Base-by-base conservation (phyloP, 768 basidiomycete species). In the Pleurotus sapidus region DNA sequence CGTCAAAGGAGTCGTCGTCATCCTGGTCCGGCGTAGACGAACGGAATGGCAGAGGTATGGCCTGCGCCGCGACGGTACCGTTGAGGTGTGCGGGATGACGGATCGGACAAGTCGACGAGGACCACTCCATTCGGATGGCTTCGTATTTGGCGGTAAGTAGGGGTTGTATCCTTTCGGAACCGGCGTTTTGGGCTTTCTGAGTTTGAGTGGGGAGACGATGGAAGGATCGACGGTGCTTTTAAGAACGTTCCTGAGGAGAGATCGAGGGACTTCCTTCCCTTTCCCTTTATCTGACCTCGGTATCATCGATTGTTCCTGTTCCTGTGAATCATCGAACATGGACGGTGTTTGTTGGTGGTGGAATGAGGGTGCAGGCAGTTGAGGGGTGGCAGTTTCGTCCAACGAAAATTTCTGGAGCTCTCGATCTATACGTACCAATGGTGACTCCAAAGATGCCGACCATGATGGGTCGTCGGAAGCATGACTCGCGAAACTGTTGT, bases 361-460 rank as follows among this genome's bases (percentile, higher is more conserved):
- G 57, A 62, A 34, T 50, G 57, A 46, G 55, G 56, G n/a, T 30
- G 64, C 34, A 61, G 56, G 12, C 64, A 64, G 43, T 63, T 64
- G 25, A 60, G 46, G 11, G 62, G 25, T 49, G 51, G 55, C 46
- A 48, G 63, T 69, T 38, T 80, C 79, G 17, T 81, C 78, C 27
- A 68, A 70, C 4, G 80, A 72, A 42, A 89, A 78, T 9, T 78
- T 78, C 56, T 80, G 80, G 1, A 91, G 72, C 46, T 88, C 84
- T 40, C 82, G 77, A 61, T 84, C 84, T 55, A 91, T 76, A 18
- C 84, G 80, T 23, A 84, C 78, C 42, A 92, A 78, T 5, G 93
- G 90, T 0, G 86, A 87, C 66, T 92, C 89, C 58, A 93, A 66
- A 3, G 88, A 87, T 5, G 79, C 75, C n/a, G 80, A 79, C 89